Base-by-base conservation (phyloP, 805 yeast genomes). In the Tanozyma kutaoensis region DNA sequence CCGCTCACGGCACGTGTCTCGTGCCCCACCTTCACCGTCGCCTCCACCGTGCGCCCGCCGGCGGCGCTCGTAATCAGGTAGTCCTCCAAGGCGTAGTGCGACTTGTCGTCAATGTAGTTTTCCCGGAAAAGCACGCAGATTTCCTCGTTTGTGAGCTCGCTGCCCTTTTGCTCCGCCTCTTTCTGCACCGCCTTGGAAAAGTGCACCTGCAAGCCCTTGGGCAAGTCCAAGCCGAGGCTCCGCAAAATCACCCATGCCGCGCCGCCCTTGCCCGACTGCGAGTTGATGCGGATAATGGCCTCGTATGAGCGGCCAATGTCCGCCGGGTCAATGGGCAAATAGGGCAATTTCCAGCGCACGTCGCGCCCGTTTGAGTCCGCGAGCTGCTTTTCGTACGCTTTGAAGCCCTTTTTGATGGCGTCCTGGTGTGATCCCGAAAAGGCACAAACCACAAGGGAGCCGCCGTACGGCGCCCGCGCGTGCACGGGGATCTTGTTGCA, bases 241-340 rank as follows among this genome's bases (percentile, higher is more conserved):
- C 81, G 66, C 45, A 80, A 61, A 44, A 80, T 76, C 38, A 81
- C 76, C 91, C 93, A 80, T 5, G 93, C 81, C 8, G 88, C 78
- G 38, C 93, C 93, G 43, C 93, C 93, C 55, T 80, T 80, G 35
- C 93, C 93, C 15, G 81, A 70, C 55, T 80, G 93, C 9, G 91
- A 79, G 54, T 80, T 80, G 48, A 80, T 91, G 46, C 93, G 71
- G 40, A 80, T 80, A 30, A 81, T 79, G n/a, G 93, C 91, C 53
- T 81, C 93, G 55, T 81, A 81, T n/a, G 77, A 77, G 50, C 91
- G 70, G 27, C 93, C 93, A 41, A 80, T 75, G 48, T 81, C 93
- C 39, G 69, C 62, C 24, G 93, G 93, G 46, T 80, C 93, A 44
- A 81, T 62, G 16, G 93, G 93, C 39, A 80, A 63, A 54, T 80